Percentiles rank a stretch among this genome's conserved stretches.
phyloP scores from a whole-genome alignment of 768 basidiomycete species.

The Calvatia gigantea region DNA sequence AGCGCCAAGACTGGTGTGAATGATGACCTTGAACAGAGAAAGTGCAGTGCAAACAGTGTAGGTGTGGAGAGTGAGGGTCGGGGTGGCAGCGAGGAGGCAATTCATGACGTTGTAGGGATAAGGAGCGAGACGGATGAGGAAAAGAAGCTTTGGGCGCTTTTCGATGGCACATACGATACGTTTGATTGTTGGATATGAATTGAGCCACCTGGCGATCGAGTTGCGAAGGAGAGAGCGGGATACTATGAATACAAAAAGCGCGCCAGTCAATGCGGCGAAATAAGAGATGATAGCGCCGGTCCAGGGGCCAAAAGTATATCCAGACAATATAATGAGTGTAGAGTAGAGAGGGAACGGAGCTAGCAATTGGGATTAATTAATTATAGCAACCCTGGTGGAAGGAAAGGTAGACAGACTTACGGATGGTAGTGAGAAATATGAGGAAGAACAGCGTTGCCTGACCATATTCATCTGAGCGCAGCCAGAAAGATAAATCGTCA shows the following conservation, averaged over 20 bases:
- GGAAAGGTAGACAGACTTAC: constrained; percentile 42
- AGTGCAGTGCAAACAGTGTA: constrained; percentile 80
- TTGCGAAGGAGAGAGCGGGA: constrained; percentile 75
- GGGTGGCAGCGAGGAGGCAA: constrained; percentile 86
- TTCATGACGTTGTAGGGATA: constrained; percentile 96
- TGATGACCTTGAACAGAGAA: constrained; percentile 84
- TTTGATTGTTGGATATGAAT: constrained; percentile 65
- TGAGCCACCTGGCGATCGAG: constrained; percentile 68
- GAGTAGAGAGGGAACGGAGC: constrained; percentile 92
- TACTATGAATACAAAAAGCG: constrained; percentile 76
- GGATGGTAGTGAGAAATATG: constrained; percentile 85
- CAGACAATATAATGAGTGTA: constrained; percentile 87
- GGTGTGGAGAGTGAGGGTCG: constrained; percentile 72
- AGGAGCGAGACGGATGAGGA: constrained; percentile 89
- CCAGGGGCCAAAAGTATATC: constrained; percentile 87
- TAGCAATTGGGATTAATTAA: constrained; percentile 23
- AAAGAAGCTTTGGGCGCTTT: constrained; percentile 80
- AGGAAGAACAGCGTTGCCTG: constrained; percentile 76
- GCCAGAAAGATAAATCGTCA: constrained; percentile 76
- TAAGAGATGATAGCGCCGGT: constrained; percentile 86
- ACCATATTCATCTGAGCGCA: constrained; percentile 72
- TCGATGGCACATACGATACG: constrained; percentile 87
- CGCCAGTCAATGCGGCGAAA: constrained; percentile 79
- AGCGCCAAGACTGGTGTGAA: constrained; percentile 86
- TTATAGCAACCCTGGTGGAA: neutral